Base-by-base conservation (phyloP, 768 basidiomycete species). In the Tricholoma flavovirens region DNA sequence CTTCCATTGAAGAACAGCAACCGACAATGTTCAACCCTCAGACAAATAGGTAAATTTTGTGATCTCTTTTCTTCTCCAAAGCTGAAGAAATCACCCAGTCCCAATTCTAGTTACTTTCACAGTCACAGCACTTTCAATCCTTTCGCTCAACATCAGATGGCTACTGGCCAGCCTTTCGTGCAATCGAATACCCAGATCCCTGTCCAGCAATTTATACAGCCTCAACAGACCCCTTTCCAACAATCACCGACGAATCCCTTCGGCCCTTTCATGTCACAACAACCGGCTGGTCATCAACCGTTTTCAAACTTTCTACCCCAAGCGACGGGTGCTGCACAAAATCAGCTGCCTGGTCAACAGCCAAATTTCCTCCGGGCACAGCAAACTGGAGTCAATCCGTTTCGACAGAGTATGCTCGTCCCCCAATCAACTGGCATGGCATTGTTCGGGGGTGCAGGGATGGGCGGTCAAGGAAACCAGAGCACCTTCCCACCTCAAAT, bases 1-100 rank as follows among this genome's bases (percentile, higher is more conserved):
- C 77, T 24, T 82, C 90, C 5, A 96, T 99, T 61, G 94, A 97
- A 67, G 79, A 82, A 53, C 84, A 88, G 55, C 87, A 90, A 65
- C 78, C 84, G 8, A 76, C 81, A n/a, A 83, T 83, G 75, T 86
- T 86, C 67, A 84, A 83, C 58, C 81, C 86, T 6, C 78, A 82
- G 58, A 77, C 79, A 5, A 77, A 78, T 64, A 84, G 81, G 86
- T 83, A 59, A 29, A 24, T 33, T 21, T 26, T 24, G 11, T 22
- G 40, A n/a, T 33, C 26, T 4, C 22, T 21, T 19, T 17, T 32
- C 54, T 46, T 36, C 17, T 56, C 53, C 40, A 38, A 12, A 14
- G 22, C 49, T 53, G 17, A 33, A 24, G 14, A 22, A 22, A 50
- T 35, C 51, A 52, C 42, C 5, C 56, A 86, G 86, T 60, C 75